These are phyloP conservation scores for Catharanthus roseus DNA, from an alignment of 257 asterid genomes.

Conservation along the genomic window DNA sequence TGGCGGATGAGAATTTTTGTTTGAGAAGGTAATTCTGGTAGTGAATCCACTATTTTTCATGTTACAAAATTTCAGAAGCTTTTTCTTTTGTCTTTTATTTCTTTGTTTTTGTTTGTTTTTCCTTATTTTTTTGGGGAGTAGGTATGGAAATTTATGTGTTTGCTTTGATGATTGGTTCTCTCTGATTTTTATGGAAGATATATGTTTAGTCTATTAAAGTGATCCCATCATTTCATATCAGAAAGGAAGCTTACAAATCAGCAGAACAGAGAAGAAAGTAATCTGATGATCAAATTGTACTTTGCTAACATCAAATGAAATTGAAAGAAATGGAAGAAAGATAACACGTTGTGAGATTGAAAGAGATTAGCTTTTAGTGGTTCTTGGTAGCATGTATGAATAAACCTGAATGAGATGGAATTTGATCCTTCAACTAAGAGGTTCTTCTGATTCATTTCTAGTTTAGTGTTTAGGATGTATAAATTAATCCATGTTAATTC, in stretches of 20 bases:
- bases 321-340: neutral
- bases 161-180: neutral
- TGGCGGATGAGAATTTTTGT: neutral
- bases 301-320: neutral
- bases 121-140: neutral
- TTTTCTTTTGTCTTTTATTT: neutral
- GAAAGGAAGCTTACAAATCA: neutral
- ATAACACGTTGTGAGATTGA: neutral
- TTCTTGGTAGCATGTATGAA: neutral
- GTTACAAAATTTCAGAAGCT: neutral
- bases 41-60: neutral
- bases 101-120: neutral
- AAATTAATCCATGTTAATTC: too few species aligned
- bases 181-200: neutral
- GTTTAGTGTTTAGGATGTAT: neutral
- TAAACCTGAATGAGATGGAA: neutral
- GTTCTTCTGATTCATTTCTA: neutral
- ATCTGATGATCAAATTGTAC: neutral
- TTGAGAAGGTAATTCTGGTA: neutral
- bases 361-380: neutral
- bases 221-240: neutral
- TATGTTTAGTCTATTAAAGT: neutral
- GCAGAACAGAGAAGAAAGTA: neutral
- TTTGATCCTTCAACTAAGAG: neutral
- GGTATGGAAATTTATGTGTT: neutral